Conservation (phyloP, 495 filamentous ascomycete species). For the Neurospora hispaniola region DNA sequence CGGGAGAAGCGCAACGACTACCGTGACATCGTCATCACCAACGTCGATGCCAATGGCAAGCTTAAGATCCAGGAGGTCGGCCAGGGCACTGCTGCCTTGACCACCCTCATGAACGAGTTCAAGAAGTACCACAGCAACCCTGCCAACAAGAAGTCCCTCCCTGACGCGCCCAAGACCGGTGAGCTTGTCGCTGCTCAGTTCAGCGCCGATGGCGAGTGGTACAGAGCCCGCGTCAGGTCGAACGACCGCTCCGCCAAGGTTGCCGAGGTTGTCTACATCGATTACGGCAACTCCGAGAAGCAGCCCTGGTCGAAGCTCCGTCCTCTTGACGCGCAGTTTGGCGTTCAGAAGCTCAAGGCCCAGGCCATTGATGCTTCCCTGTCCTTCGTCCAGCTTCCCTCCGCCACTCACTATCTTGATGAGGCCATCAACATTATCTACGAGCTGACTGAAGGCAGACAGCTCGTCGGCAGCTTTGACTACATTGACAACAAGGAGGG, state of each 20-base stretch:
- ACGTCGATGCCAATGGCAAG: conserved; percentile 64
- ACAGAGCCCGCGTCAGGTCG: conserved; percentile 79
- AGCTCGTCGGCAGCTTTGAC: conserved; percentile 87
- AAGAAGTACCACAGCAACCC: conserved; percentile 70
- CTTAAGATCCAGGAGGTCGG: conserved; percentile 87
- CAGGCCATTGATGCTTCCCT: conserved; percentile 83
- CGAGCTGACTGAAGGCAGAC: conserved; percentile 52
- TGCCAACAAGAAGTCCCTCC: conserved; percentile 58
- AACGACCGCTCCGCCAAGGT: conserved; percentile 84
- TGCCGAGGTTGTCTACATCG: conserved; percentile 85
- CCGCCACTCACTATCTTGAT: conserved; percentile 59
- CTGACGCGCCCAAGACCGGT: conserved; percentile 76
- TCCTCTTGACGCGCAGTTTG: conserved; percentile 68
- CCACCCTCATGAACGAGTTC: conserved; percentile 81
- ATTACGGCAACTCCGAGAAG: conserved; percentile 91
- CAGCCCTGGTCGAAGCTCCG: conserved; percentile 75
- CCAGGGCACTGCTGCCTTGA: conserved; percentile 67
- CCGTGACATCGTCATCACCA: conserved; percentile 81
- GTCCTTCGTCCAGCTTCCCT: conserved; percentile 83
- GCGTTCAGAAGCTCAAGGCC: conserved; percentile 61
- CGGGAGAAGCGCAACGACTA: conserved; percentile 69
- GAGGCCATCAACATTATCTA: conserved; percentile 66
- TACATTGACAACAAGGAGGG: conserved; percentile 62
- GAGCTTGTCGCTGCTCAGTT: conserved; percentile 87
- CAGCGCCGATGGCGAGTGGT: conserved; percentile 81